Conservation (phyloP, 768 basidiomycete genomes). For the Roridomyces roridus region DNA sequence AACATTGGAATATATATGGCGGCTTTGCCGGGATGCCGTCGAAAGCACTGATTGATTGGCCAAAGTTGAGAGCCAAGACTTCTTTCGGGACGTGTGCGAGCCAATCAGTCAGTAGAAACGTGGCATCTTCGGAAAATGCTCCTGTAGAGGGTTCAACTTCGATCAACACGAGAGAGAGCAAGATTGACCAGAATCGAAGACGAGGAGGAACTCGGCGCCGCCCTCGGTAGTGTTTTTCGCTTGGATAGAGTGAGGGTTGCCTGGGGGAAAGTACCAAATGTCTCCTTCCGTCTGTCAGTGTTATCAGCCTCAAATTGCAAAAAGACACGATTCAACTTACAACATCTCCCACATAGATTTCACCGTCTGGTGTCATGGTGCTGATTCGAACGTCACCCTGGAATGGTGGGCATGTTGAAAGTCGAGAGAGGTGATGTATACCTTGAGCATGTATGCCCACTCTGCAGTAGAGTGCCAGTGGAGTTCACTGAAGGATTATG, state of each 20-base stretch:
- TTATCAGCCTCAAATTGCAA: neutral
- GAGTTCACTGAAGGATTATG: constrained; percentile 18
- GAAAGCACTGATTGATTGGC: constrained; percentile 49
- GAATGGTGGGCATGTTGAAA: neutral
- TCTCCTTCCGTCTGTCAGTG: constrained; percentile 39
- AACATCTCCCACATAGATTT: constrained; percentile 58
- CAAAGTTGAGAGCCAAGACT: constrained; percentile 73
- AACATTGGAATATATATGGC: constrained; percentile 59
- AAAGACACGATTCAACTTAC: constrained; percentile 37
- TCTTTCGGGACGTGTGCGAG: constrained; percentile 62
- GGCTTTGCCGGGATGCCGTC: constrained; percentile 59
- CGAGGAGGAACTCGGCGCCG: constrained; percentile 60
- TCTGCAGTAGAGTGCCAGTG: constrained; percentile 51
- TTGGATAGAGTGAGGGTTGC: constrained; percentile 62
- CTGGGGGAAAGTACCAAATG: constrained; percentile 66
- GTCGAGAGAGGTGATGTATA: constrained; percentile 6
- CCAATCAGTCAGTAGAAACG: constrained; percentile 72
- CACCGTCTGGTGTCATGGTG: constrained; percentile 57
- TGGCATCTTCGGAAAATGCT: constrained; percentile 60
- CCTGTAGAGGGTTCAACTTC: constrained; percentile 40
- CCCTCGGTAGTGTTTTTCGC: constrained; percentile 52
- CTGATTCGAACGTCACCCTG: constrained; percentile 54
- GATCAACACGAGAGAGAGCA: constrained; percentile 25
- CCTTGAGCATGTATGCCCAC: constrained; percentile 63
- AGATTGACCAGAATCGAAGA: constrained; percentile 40